Conservation (phyloP, 2,329 filamentous ascomycete species). For the Aspergillus piperis region DNA sequence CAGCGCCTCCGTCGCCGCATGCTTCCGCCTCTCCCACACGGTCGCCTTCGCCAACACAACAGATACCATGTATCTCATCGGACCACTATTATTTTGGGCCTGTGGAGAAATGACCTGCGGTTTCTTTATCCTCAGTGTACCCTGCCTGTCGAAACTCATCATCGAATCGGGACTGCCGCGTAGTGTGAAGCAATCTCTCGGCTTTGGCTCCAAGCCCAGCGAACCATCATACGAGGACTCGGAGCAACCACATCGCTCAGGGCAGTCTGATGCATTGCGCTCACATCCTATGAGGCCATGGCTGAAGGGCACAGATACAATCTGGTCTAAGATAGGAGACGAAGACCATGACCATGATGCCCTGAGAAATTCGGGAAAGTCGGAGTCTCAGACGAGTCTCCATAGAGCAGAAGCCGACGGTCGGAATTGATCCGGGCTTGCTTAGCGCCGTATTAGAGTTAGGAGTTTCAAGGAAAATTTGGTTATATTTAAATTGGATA, state of each 20-base stretch:
- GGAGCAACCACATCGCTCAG: not conserved
- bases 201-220: not conserved
- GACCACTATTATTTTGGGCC: slow-evolving; percentile 48
- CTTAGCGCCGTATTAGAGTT: not conserved
- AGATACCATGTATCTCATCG: slow-evolving; percentile 40
- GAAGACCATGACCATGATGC: not conserved
- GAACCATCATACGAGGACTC: not conserved
- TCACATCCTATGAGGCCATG: not conserved
- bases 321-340: not conserved
- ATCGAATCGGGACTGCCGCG: slow-evolving; percentile 20
- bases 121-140: slow-evolving; percentile 47
- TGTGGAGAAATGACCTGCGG: slow-evolving; percentile 50
- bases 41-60: slow-evolving; percentile 15
- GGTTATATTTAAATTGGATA: too few species aligned
- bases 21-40: slow-evolving; percentile 37
- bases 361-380: not conserved
- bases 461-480: too few species aligned
- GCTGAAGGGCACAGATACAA: not conserved
- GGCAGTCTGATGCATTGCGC: not conserved
- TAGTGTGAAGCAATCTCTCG: not conserved
- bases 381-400: not conserved
- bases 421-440: not conserved
- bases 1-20: slow-evolving; percentile 46
- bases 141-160: slow-evolving; percentile 44
- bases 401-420: not conserved